These are phyloP conservation scores for Lactarius sanguifluus DNA, from an alignment of 768 basidiomycete species.

Conservation along the genomic window DNA sequence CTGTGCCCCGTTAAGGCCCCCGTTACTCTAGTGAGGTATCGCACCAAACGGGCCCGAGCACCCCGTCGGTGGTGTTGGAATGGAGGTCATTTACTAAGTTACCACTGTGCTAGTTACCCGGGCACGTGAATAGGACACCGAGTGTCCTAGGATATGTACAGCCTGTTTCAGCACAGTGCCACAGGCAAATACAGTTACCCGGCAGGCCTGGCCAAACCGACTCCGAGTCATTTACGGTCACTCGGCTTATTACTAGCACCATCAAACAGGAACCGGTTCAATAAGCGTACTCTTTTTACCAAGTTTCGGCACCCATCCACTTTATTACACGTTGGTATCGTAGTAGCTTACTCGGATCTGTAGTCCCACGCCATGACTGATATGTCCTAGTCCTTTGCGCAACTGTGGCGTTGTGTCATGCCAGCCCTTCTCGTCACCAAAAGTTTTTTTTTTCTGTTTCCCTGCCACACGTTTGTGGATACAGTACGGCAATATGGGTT, in stretches of 20 bases:
- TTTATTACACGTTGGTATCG: not conserved
- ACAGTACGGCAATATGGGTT: slow-evolving; percentile 1
- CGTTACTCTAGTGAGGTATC: slow-evolving; percentile 1
- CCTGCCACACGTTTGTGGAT: slow-evolving; percentile 12
- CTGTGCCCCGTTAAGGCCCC: not conserved
- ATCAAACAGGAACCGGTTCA: not conserved
- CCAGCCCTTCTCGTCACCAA: slow-evolving; percentile 3
- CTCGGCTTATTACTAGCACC: not conserved
- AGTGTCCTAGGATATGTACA: not conserved
- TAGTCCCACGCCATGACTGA: not conserved
- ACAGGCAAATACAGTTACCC: not conserved
- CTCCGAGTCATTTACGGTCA: too few relatives aligned
- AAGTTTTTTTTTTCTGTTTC: not conserved
- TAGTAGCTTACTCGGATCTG: not conserved
- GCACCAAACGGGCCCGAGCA: not conserved
- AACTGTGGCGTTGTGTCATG: slow-evolving; percentile 4
- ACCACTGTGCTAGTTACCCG: not conserved
- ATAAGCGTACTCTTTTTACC: not conserved
- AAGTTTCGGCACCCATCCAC: not conserved
- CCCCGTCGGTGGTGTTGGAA: not conserved
- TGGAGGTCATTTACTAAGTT: not conserved
- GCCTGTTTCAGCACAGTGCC: not conserved
- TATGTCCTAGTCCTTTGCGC: slow-evolving; percentile 2
- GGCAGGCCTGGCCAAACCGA: too few relatives aligned
- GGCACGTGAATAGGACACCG: not conserved